phyloP scores from a whole-genome alignment of 345 rosid species.

The Camelina laxa region DNA sequence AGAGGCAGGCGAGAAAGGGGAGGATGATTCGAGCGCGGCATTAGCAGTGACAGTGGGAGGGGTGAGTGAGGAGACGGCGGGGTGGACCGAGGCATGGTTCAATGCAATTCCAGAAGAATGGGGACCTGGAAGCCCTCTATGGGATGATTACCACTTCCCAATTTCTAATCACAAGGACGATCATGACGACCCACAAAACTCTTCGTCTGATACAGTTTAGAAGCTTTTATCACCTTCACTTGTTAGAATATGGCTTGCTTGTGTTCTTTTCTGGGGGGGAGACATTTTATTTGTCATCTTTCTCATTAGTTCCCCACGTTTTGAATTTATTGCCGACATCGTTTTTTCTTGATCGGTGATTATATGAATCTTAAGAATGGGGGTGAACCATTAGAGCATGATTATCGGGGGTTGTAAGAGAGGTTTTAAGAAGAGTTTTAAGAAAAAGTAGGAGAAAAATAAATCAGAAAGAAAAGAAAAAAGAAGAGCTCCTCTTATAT shows the following conservation, averaged over 20 bases:
- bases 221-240: slow-evolving; percentile 1
- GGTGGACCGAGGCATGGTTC: slow-evolving; percentile 76
- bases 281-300: slow-evolving; percentile 23
- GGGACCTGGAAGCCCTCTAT: slow-evolving; percentile 91
- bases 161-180: slow-evolving; percentile 50
- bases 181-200: slow-evolving; percentile 35
- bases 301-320: background rate
- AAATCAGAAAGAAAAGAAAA: too few species aligned
- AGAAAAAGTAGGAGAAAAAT: too few species aligned
- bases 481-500: too few species aligned
- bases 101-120: slow-evolving; percentile 80
- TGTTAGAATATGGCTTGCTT: background rate
- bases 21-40: slow-evolving; percentile 36
- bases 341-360: slow-evolving; percentile 13
- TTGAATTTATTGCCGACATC: slow-evolving; percentile 6
- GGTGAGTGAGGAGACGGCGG: slow-evolving; percentile 65
- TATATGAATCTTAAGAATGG: background rate
- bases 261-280: background rate
- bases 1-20: slow-evolving; percentile 22
- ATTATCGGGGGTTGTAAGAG: too few species aligned
- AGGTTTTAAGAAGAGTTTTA: too few species aligned
- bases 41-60: slow-evolving; percentile 37
- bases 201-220: slow-evolving; percentile 31
- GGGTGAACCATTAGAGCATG: background rate
- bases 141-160: slow-evolving; percentile 82